These are phyloP conservation scores for Penicillium hesseltinei DNA, from an alignment of 2,329 filamentous ascomycete species.

Conservation along the genomic window DNA sequence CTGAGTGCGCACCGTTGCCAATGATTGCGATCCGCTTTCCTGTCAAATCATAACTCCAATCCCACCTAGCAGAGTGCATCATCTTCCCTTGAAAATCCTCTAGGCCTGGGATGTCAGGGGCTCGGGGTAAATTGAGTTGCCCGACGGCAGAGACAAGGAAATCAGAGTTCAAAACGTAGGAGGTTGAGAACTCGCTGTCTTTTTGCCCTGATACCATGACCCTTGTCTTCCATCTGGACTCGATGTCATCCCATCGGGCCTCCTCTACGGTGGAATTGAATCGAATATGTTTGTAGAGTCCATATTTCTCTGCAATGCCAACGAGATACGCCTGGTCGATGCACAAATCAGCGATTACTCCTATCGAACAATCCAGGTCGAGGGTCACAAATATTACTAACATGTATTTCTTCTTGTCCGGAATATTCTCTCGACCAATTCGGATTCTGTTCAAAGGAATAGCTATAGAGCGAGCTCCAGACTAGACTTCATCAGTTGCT, in stretches of 20 bases:
- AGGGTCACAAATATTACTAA: conserved; percentile 20
- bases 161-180: conserved; percentile 55
- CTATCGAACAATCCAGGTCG: background rate
- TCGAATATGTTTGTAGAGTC: conserved; percentile 56
- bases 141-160: conserved; percentile 60
- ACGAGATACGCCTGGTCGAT: conserved; percentile 49
- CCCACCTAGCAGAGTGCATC: conserved; percentile 60
- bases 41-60: conserved; percentile 56
- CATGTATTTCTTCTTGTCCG: conserved; percentile 59
- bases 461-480: conserved; percentile 57
- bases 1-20: conserved; percentile 50
- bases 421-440: conserved; percentile 59
- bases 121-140: conserved; percentile 56
- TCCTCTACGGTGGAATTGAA: conserved; percentile 57
- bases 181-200: conserved; percentile 53
- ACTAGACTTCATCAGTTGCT: conserved; percentile 32
- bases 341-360: background rate
- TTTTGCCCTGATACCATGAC: conserved; percentile 53
- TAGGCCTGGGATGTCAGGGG: conserved; percentile 50
- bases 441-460: conserved; percentile 60
- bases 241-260: conserved; percentile 54
- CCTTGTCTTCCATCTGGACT: conserved; percentile 52
- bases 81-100: conserved; percentile 52
- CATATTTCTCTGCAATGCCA: conserved; percentile 53
- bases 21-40: conserved; percentile 59